phyloP scores from a whole-genome alignment of 768 basidiomycete genomes.

The Boletus rufocinnamomeus region DNA sequence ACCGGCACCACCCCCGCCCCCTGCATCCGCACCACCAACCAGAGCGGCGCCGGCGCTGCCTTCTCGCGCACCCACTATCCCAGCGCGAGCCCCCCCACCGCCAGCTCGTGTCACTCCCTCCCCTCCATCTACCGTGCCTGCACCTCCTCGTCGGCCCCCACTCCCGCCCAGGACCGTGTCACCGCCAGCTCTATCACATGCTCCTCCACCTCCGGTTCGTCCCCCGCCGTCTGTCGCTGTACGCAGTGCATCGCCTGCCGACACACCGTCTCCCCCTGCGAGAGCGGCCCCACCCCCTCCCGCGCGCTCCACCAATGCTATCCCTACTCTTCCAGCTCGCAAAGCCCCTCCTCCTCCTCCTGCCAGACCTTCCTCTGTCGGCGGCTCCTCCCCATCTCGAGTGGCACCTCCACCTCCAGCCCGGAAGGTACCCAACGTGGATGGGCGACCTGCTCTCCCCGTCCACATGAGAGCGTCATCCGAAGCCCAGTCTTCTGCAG shows the following conservation, averaged over 20 bases:
- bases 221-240: slow-evolving; percentile 31
- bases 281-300: slow-evolving; percentile 30
- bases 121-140: slow-evolving; percentile 23
- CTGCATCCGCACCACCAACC: slow-evolving; percentile 35
- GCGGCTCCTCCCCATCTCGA: slow-evolving; percentile 31
- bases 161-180: slow-evolving; percentile 34
- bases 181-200: slow-evolving; percentile 31
- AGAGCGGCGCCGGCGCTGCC: slow-evolving; percentile 41
- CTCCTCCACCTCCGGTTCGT: slow-evolving; percentile 30
- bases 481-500: slow-evolving; percentile 39
- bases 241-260: slow-evolving; percentile 25
- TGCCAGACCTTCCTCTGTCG: slow-evolving; percentile 41
- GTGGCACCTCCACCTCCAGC: slow-evolving; percentile 42
- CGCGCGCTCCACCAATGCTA: slow-evolving; percentile 24
- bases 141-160: slow-evolving; percentile 34
- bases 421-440: slow-evolving; percentile 36
- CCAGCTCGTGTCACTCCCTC: slow-evolving; percentile 39
- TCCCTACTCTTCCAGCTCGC: slow-evolving; percentile 32
- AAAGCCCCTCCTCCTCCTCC: slow-evolving; percentile 48
- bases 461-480: slow-evolving; percentile 47
- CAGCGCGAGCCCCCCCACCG: slow-evolving; percentile 46
- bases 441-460: slow-evolving; percentile 36
- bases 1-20: slow-evolving; percentile 36
- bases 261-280: slow-evolving; percentile 13
- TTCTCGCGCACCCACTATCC: slow-evolving; percentile 43